Evolutionary conservation across 2,329 filamentous ascomycete genomes (phyloP), one percentile per base, ranked within the genome.

Genomic region (Gaeumannomyces sp.): DNA sequence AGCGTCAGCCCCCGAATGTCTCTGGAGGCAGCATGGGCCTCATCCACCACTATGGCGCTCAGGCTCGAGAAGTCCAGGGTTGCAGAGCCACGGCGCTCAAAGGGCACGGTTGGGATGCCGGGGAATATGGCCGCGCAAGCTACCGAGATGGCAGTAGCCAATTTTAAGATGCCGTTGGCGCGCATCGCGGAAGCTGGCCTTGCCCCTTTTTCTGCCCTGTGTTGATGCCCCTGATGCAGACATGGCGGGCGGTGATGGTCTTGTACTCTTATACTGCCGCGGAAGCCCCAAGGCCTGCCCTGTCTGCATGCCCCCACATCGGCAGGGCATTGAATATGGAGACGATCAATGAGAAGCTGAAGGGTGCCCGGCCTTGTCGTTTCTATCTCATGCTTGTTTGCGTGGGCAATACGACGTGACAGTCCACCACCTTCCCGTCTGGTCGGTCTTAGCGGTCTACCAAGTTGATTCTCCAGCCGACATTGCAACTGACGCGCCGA

Each of bases 1-100:
- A 83, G 70, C 0, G 81, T 85, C 66, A 79, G 74, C 28, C 83
- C 83, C 11, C 72, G 64, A 1, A 74, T 71, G 68, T 86, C 79
- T 6, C 77, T 75, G 0, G 71, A 66, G 7, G 78, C 68, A 1
- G 77, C 74, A 70, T 76, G 81, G 4, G 70, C 69, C 3, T 69
- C 65, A 66, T 85, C 79, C 13, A 86, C 78, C 16, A 82, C 69
- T 61, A 85, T 77, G 4, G 68, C 70, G 33, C 71, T 71, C 16
- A 67, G 33, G 10, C 60, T 72, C 64, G 77, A 76, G 74, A 76
- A 77, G 59, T 28, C 27, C n/a, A 65, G 64, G 5, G 28, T 31
- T 19, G 45, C 45, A n/a, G 22, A n/a, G 19, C 61, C 53, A 8
- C n/a, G 19, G 29, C 60, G 29, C 1, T 25, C 8, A 6, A 62